Percentiles rank a stretch among this genome's conserved stretches.
Evolutionary conservation across 345 rosid species (phyloP).

Genomic region (Pistacia integerrima): DNA sequence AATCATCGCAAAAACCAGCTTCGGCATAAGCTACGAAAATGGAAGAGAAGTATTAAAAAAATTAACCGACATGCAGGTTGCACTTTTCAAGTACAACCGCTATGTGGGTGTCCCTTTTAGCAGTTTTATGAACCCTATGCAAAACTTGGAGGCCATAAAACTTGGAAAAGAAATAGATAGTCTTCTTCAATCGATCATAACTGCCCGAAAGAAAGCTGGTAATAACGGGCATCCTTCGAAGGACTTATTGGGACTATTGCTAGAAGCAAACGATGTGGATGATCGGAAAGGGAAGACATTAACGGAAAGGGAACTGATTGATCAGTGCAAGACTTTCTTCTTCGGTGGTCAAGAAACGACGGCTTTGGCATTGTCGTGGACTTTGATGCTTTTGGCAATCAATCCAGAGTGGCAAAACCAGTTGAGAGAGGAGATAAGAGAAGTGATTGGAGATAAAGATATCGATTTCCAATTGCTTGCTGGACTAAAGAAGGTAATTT

Average conservation of each 20-base stretch:
- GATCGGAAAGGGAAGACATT: conserved; percentile 44
- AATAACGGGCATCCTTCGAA: conserved; percentile 15
- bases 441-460: conserved; percentile 59
- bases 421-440: conserved; percentile 74
- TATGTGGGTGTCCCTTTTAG: conserved; percentile 85
- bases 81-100: conserved; percentile 75
- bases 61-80: conserved; percentile 69
- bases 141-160: conserved; percentile 50
- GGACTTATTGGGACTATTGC: conserved; percentile 68
- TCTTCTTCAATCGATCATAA: conserved; percentile 59
- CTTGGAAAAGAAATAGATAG: conserved; percentile 77
- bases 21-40: conserved; percentile 60
- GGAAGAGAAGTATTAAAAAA: conserved; percentile 64
- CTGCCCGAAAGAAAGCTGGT: conserved; percentile 36
- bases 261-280: conserved; percentile 36
- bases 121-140: conserved; percentile 49
- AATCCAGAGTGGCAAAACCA: conserved; percentile 80
- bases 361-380: conserved; percentile 84
- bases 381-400: conserved; percentile 72
- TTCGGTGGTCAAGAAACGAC: conserved; percentile 89
- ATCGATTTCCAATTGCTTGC: conserved; percentile 66
- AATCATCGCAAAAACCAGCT: conserved; percentile 84
- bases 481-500: conserved; percentile 80
- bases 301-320: conserved; percentile 64
- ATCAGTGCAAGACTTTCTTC: conserved; percentile 96